Base-by-base conservation (phyloP, 768 basidiomycete species). In the Rhodotorula kratochvilovae region DNA sequence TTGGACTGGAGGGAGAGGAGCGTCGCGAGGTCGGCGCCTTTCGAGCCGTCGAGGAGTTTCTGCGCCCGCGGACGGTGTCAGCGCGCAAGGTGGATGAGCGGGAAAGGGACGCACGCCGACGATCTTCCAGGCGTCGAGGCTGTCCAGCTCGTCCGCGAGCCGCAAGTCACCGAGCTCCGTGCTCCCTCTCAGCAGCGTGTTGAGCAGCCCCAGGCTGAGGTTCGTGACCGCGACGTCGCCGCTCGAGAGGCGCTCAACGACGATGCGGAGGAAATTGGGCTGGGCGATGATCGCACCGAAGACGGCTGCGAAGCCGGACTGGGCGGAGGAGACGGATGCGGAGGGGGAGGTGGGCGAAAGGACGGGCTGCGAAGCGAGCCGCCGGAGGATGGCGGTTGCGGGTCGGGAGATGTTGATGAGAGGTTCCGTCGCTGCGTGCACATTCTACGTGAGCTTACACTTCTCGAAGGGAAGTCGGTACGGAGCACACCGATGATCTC, bases 391-490 rank as follows among this genome's bases (percentile, higher is more conserved):
- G 45, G 90, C 87, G 54, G 90, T 92, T 2, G 92, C 92, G 45
- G 92, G 93, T 11, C 92, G 88, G 76, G 90, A 91, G 68, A 94
- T 90, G 71, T 96, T 96, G 83, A 94, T 88, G 27, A 88, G 83
- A 0, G 88, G 83, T 0, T 90, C 89, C 0, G 90, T 87, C 35
- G 91, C 83, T 74, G 90, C 88, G 36, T 2, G 58, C 50, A 61
- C 76, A 61, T 2, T 5, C 5, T 15, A n/a, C n/a, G n/a, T n/a
- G n/a, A n/a, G n/a, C n/a, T n/a, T n/a, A n/a, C n/a, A n/a, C n/a
- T n/a, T n/a, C n/a, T n/a, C n/a, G n/a, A n/a, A 6, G 5, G 16
- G 33, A 27, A 46, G 35, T 33, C n/a, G 33, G 16, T 13, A 1
- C 3, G 17, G 23, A 1, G 11, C 48, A 27, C 8, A 66, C 70